Base-by-base conservation (phyloP, 2,329 filamentous ascomycete genomes). In the Colletotrichum nymphaeae region DNA sequence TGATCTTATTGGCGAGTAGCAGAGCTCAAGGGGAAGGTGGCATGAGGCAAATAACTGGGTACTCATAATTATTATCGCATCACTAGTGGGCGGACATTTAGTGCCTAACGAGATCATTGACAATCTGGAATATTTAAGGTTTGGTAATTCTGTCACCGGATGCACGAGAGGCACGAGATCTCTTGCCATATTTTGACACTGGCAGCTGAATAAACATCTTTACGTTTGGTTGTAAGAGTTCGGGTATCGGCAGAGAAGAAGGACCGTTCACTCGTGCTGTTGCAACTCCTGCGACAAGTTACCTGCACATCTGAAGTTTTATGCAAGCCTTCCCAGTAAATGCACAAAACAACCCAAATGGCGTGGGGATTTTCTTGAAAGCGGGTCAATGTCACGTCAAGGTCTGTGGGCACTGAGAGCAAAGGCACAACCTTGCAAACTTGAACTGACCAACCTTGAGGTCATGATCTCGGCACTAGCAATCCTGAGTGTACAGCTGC, bases 1-100 rank as follows among this genome's bases (percentile, higher is more conserved):
- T 28, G 35, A 57, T 64, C 19, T 22, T 63, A 72, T 65, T 65
- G 70, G 60, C 35, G 67, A 65, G 42, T 65, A 19, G n/a, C 5
- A 14, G 52, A 62, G 55, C 65, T 64, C 60, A 42, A 63, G 53
- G 5, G 37, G 42, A 26, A 35, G 19, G 16, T 57, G 52, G 16
- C 2, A 59, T 37, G 22, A 26, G 35, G 63, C 19, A 57, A 35
- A 46, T 14, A 64, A 62, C 32, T 56, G 46, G 64, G n/a, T 60
- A 52, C 59, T 12, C 14, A 7, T 28, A 7, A 14, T 8, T 56
- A 16, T 19, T 19, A 5, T 52, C 32, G 28, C 28, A 63, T 26
- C 49, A 35, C 42, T 37, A 70, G 60, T 35, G 56, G 28, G 14
- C 22, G 60, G 59, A 1, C 66, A 56, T 42, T 49, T 37, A 46